phyloP scores from a whole-genome alignment of 495 filamentous ascomycete genomes.

The Hypoxylon lenormandii region DNA sequence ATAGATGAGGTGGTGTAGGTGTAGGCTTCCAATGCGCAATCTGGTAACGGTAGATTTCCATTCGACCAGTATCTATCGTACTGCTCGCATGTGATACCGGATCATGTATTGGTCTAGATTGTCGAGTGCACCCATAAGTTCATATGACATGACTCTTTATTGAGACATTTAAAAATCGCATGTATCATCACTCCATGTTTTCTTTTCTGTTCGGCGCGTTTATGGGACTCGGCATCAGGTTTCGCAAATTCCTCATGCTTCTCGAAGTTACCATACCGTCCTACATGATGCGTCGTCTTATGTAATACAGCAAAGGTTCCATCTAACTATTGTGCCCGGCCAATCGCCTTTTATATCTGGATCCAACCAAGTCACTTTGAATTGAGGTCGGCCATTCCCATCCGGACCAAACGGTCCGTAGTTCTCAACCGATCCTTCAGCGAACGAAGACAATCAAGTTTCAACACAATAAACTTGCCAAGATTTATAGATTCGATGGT shows the following conservation, averaged over 20 bases:
- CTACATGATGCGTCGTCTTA: constrained; percentile 13
- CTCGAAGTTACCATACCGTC: constrained; percentile 30
- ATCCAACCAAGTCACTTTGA: constrained; percentile 19
- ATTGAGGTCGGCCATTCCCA: neutral
- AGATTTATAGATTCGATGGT: too few species aligned
- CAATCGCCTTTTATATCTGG: constrained; percentile 10
- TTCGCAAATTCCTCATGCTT: constrained; percentile 12
- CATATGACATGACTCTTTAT: neutral
- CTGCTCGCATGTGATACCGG: neutral
- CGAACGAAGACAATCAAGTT: too few species aligned
- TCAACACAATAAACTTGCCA: too few species aligned
- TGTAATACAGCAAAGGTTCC: neutral
- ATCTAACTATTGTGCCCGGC: constrained; percentile 13
- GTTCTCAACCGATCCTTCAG: too few species aligned
- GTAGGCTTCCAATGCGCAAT: too few species aligned
- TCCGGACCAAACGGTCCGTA: constrained; percentile 27
- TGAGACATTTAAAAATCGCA: neutral
- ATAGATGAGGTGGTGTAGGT: neutral
- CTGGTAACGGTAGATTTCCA: neutral
- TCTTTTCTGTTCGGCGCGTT: neutral
- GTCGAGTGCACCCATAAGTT: neutral
- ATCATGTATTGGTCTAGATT: too few species aligned
- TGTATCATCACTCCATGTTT: neutral
- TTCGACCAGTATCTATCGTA: neutral
- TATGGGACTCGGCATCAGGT: neutral